These are phyloP conservation scores for Malbranchea cinnamomea DNA, from an alignment of 2,329 filamentous ascomycete species.

Conservation along the genomic window DNA sequence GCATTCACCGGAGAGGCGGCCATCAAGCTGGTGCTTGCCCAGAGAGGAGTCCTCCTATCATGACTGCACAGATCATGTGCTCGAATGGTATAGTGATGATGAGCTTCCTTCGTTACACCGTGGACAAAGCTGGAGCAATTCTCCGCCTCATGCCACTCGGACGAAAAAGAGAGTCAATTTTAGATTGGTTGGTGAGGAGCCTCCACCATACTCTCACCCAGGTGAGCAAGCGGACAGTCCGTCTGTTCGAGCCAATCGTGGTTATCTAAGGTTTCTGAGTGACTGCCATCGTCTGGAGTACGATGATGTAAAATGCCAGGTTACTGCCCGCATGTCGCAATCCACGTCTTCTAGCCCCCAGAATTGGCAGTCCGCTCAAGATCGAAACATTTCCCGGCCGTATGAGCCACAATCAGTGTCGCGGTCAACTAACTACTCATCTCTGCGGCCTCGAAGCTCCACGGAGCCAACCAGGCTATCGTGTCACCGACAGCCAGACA, in stretches of 20 bases:
- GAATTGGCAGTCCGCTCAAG: no score
- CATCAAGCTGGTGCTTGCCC: slow-evolving; percentile 7
- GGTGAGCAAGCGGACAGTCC: no score
- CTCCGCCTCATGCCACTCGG: not conserved
- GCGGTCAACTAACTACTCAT: not conserved
- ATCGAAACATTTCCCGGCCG: no score
- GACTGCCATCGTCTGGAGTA: not conserved
- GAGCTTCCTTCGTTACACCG: slow-evolving; percentile 7
- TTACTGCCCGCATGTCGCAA: not conserved
- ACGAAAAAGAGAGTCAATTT: slow-evolving; percentile 4
- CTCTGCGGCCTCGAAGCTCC: slow-evolving; percentile 8
- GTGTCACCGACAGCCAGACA: slow-evolving; percentile 10
- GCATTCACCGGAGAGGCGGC: no score
- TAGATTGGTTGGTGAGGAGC: slow-evolving; percentile 1
- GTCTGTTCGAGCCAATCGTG: no score
- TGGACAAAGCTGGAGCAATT: slow-evolving; percentile 2
- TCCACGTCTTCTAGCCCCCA: not conserved
- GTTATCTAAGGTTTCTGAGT: no score
- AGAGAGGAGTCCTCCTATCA: no score
- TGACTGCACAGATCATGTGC: no score
- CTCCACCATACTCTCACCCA: no score
- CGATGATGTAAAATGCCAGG: not conserved
- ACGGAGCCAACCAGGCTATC: slow-evolving; percentile 3
- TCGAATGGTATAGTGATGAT: slow-evolving; percentile 11
- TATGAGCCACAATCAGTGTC: slow-evolving; percentile 3